phyloP scores from a whole-genome alignment of 345 rosid genomes.

The Populus simonii region DNA sequence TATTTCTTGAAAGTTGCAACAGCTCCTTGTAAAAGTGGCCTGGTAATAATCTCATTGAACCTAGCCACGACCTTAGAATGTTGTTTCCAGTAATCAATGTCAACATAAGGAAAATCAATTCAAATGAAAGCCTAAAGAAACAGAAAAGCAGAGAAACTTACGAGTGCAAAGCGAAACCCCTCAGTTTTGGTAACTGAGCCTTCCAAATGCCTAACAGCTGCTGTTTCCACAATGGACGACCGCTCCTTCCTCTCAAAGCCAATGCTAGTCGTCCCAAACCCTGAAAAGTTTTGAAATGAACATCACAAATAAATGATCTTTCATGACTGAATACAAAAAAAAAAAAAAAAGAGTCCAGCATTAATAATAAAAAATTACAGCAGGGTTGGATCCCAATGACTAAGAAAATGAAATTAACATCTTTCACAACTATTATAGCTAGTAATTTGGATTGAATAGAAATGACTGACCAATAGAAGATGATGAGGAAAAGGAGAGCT shows the following conservation, averaged over 20 bases:
- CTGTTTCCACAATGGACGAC: conserved; percentile 35
- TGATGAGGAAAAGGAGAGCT: conserved; percentile 2
- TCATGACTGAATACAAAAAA: not conserved
- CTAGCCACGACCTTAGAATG: conserved; percentile 78
- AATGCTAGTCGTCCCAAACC: not conserved
- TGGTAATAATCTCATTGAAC: conserved; percentile 90
- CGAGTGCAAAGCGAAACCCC: conserved; percentile 89
- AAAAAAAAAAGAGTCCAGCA: not conserved
- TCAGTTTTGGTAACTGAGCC: conserved; percentile 63
- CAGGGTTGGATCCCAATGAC: not conserved
- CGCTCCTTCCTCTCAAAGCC: conserved; percentile 17
- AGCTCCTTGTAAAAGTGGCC: conserved; percentile 79
- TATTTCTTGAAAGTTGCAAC: conserved; percentile 75
- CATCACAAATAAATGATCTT: not conserved
- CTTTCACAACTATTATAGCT: not conserved
- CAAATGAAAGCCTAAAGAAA: not conserved
- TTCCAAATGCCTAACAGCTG: conserved; percentile 62
- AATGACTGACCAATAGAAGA: not conserved
- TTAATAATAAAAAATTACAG: not conserved
- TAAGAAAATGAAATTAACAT: not conserved
- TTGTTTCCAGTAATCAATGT: not conserved
- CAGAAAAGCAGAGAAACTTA: conserved; percentile 24
- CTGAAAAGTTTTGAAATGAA: not conserved
- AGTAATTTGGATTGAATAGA: not conserved
- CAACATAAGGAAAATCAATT: not conserved